phyloP scores from a whole-genome alignment of 2,329 filamentous ascomycete genomes.

The Escovopsis sp. region DNA sequence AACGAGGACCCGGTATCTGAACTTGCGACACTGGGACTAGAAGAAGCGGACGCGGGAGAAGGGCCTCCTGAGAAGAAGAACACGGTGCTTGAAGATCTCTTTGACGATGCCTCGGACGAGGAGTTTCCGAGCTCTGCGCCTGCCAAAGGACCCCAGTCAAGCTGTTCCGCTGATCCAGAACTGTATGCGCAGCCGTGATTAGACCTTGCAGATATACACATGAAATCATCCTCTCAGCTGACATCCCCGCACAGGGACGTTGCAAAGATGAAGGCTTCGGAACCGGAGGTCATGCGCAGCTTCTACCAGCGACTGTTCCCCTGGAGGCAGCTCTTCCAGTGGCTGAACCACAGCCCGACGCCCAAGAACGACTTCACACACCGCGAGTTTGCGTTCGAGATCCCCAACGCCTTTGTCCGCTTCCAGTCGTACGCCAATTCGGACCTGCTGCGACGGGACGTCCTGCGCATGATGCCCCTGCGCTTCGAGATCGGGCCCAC shows the following conservation, averaged over 20 bases:
- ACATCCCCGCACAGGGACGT: conserved; percentile 14
- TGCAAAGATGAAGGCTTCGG: conserved; percentile 37
- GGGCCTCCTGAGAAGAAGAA: conserved; percentile 21
- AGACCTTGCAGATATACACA: too few species aligned
- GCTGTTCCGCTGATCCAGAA: too few species aligned
- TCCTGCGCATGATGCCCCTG: conserved; percentile 72
- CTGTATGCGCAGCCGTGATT: too few species aligned
- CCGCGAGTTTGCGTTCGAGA: conserved; percentile 88
- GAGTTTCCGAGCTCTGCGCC: conserved; percentile 41
- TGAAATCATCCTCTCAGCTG: too few species aligned
- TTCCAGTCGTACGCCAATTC: conserved; percentile 57
- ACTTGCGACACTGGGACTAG: background rate
- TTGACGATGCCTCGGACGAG: conserved; percentile 43
- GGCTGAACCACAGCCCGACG: conserved; percentile 85
- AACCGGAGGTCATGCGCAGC: conserved; percentile 74
- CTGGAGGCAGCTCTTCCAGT: conserved; percentile 89
- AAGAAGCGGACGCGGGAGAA: too few species aligned
- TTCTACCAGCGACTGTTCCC: conserved; percentile 96
- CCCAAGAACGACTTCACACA: conserved; percentile 81
- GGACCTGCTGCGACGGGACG: conserved; percentile 71
- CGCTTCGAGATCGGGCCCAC: conserved; percentile 99
- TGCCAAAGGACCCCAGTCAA: conserved; percentile 13
- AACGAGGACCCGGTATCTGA: conserved; percentile 9
- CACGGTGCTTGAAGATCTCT: conserved; percentile 43
- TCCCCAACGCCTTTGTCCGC: conserved; percentile 82